Percentiles rank a stretch among this genome's conserved stretches.
These are phyloP conservation scores for Mucor irregularis DNA, from an alignment of 371 early-diverging fungal genomes.

Conservation along the genomic window DNA sequence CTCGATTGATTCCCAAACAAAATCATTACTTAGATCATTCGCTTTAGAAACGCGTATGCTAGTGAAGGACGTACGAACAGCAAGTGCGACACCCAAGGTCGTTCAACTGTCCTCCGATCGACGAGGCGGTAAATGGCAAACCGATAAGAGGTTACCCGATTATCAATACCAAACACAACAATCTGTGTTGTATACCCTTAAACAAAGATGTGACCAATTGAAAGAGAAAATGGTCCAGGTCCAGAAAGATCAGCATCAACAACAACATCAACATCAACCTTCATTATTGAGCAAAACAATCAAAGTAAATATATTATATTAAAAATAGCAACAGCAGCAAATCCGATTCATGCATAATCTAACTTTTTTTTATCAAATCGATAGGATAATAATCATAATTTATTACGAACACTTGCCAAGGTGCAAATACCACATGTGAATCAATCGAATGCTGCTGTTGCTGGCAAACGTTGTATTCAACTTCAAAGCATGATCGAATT, in stretches of 20 bases:
- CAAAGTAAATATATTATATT: no score
- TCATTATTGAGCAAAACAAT: neutral
- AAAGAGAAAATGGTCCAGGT: conserved; percentile 41
- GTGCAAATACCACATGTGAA: conserved; percentile 27
- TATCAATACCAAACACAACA: conserved; percentile 76
- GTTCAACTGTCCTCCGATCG: conserved; percentile 29
- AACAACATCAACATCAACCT: neutral
- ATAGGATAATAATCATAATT: neutral
- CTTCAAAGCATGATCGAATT: conserved; percentile 33
- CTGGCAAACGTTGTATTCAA: conserved; percentile 19
- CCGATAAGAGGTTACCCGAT: conserved; percentile 57
- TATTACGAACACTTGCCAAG: conserved; percentile 27
- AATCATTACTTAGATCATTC: conserved; percentile 38
- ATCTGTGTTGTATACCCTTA: conserved; percentile 63
- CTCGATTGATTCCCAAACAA: conserved; percentile 36
- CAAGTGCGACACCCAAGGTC: conserved; percentile 58
- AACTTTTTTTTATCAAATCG: neutral
- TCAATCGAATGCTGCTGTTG: neutral
- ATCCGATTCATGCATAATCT: conserved; percentile 2
- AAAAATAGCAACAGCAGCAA: neutral
- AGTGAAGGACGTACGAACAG: conserved; percentile 49
- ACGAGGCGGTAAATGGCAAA: conserved; percentile 56
- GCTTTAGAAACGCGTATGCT: conserved; percentile 42
- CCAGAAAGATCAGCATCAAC: conserved; percentile 15
- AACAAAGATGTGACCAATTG: conserved; percentile 58